Base-by-base conservation (phyloP, 768 basidiomycete species). In the Lentinus brumalis region DNA sequence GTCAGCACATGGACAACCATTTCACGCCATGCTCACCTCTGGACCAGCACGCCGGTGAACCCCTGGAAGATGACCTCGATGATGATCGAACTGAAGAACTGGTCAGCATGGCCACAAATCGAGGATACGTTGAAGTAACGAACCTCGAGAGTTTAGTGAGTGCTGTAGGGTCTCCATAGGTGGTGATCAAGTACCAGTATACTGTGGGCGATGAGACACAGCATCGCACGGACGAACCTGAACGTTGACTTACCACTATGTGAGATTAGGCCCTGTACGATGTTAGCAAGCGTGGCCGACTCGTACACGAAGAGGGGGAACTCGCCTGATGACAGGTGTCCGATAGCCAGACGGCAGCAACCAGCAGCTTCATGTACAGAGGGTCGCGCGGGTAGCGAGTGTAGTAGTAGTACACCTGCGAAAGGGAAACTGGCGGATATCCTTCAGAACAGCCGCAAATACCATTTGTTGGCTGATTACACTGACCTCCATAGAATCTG, bases 21-120 rank as follows among this genome's bases (percentile, higher is more conserved):
- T 81, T 15, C 78, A 80, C 56, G 9, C 46, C 14, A 44, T 35
- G 55, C 72, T 32, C 57, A 82, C 82, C 77, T 74, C 78, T 85
- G 83, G 5, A 84, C 84, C 18, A 86, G 68, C 14, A 86, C 66
- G 5, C 82, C 82, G 53, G 83, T 81, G 54, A 84, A 76, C 8
- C 80, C 82, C 83, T 83, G 84, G 69, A 84, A 84, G 41, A 85
- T 66, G 14, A 86, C 83, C 72, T 86, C 84, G 6, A 57, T 40
- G 39, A 62, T 58, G 52, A 62, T 57, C 5, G 83, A 84, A 81
- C 83, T 85, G 53, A 5, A 57, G 56, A 49, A 1, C 5, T 14
- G 12, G 18, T 26, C 21, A 26, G 26, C 29, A 49, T 7, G 26
- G 29, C 9, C 9, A 4, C 46, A 26, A 26, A 8, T 11, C 46